Evolutionary conservation across 2,329 filamentous ascomycete species (phyloP).

Genomic region (Didymella exigua): DNA sequence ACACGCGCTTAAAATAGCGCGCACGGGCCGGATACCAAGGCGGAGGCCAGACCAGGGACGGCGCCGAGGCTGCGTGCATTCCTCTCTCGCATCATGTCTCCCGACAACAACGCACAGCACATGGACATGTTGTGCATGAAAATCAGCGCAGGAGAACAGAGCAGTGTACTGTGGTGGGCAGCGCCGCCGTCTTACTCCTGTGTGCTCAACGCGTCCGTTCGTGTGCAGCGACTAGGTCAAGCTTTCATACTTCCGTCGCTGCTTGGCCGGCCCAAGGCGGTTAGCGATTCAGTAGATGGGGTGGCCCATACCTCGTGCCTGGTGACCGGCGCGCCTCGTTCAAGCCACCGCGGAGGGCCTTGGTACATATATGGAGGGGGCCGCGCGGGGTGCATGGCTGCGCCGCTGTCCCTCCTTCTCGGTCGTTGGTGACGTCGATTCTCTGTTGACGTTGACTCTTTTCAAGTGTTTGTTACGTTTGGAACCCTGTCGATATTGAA

Average conservation of each 20-base stretch:
- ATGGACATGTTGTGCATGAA: too few species aligned
- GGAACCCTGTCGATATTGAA: conserved; percentile 7
- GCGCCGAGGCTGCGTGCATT: conserved; percentile 10
- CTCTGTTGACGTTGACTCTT: neutral
- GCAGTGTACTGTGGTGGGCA: too few species aligned
- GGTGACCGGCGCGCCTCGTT: conserved; percentile 12
- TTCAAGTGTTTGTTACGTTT: neutral
- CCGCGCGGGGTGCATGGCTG: conserved; percentile 12
- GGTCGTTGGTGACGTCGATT: neutral
- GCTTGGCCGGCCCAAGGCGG: conserved; percentile 4
- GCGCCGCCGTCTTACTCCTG: too few species aligned
- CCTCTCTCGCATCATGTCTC: conserved; percentile 5
- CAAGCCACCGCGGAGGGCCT: conserved; percentile 16
- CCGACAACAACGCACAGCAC: too few species aligned
- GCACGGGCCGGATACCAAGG: conserved; percentile 14
- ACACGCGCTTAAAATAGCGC: conserved; percentile 10
- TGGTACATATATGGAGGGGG: conserved; percentile 8
- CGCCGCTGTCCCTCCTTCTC: neutral
- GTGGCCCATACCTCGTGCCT: conserved; percentile 11
- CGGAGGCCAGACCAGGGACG: neutral
- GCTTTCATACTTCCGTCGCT: conserved; percentile 9
- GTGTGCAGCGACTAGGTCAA: neutral
- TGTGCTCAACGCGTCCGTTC: too few species aligned
- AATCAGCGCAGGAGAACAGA: too few species aligned
- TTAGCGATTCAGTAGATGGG: conserved; percentile 12